Evolutionary conservation across 2,329 filamentous ascomycete species (phyloP).

Genomic region (Neonectria ditissima): DNA sequence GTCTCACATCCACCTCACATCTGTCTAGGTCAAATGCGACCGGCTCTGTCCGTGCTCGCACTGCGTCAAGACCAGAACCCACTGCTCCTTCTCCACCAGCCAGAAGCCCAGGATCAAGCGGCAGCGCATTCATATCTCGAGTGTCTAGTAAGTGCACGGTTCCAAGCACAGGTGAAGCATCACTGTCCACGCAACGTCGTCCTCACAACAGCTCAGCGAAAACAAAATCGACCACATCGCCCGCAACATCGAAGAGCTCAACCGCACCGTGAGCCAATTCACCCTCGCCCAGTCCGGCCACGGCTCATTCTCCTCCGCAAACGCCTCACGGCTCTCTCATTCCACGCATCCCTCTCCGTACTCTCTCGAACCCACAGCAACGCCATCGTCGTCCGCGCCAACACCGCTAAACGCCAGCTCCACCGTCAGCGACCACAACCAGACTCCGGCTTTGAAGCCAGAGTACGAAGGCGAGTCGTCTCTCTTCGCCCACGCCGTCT

Average conservation of each 20-base stretch:
- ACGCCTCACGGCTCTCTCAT: background rate
- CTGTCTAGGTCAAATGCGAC: constrained; percentile 33
- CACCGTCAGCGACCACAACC: background rate
- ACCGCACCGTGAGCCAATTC: constrained; percentile 11
- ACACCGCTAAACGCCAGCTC: constrained; percentile 15
- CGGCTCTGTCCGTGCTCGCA: constrained; percentile 27
- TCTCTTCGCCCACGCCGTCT: constrained; percentile 37
- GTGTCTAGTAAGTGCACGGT: constrained; percentile 29
- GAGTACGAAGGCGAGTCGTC: constrained; percentile 39
- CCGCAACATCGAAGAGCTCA: constrained; percentile 31
- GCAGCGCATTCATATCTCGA: constrained; percentile 33
- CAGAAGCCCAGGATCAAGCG: constrained; percentile 27
- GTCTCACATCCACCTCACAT: background rate
- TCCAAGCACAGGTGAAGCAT: background rate
- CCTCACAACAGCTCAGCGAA: constrained; percentile 10
- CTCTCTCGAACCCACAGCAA: background rate
- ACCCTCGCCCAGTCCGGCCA: constrained; percentile 3
- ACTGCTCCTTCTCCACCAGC: constrained; percentile 24
- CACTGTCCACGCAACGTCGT: background rate
- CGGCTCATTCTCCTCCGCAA: background rate
- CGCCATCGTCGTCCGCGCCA: constrained; percentile 12
- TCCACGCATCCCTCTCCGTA: background rate
- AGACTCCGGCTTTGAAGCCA: constrained; percentile 13
- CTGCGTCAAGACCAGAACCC: constrained; percentile 21
- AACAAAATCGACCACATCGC: constrained; percentile 32